Percentiles rank a stretch among this genome's conserved stretches.
Conservation (phyloP, 768 basidiomycete genomes). For the Vishniacozyma victoriae region DNA sequence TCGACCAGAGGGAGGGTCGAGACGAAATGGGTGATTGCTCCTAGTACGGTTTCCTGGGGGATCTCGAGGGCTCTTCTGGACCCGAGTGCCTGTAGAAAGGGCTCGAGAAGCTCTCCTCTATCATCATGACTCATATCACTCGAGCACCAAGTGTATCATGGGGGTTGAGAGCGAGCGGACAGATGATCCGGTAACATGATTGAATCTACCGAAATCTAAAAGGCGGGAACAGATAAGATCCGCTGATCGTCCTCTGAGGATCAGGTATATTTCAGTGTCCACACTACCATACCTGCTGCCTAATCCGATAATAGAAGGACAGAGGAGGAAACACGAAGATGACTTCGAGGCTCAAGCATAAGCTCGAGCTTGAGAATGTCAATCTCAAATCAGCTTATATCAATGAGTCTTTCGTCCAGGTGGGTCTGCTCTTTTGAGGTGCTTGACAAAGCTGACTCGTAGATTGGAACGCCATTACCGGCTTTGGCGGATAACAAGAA, state of each 20-base stretch:
- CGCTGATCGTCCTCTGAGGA: no score
- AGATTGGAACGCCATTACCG: conserved; percentile 93
- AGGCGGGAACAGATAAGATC: no score
- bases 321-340: no score
- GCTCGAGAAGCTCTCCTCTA: no score
- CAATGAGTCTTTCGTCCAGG: conserved; percentile 79
- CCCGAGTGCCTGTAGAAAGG: conserved; percentile 10
- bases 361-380: conserved; percentile 63
- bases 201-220: no score
- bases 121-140: no score
- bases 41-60: conserved; percentile 17
- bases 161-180: no score
- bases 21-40: conserved; percentile 34
- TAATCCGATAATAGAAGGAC: no score
- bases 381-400: conserved; percentile 59
- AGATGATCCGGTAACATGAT: no score
- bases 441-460: not conserved
- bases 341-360: conserved; percentile 65
- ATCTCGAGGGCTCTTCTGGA: conserved; percentile 7
- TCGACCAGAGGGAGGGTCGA: conserved; percentile 4
- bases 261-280: no score
- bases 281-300: no score
- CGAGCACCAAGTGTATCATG: no score
- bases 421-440: conserved; percentile 44
- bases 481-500: conserved; percentile 75